Base-by-base conservation (phyloP, 2,329 filamentous ascomycete species). In the Paraphoma sp. region DNA sequence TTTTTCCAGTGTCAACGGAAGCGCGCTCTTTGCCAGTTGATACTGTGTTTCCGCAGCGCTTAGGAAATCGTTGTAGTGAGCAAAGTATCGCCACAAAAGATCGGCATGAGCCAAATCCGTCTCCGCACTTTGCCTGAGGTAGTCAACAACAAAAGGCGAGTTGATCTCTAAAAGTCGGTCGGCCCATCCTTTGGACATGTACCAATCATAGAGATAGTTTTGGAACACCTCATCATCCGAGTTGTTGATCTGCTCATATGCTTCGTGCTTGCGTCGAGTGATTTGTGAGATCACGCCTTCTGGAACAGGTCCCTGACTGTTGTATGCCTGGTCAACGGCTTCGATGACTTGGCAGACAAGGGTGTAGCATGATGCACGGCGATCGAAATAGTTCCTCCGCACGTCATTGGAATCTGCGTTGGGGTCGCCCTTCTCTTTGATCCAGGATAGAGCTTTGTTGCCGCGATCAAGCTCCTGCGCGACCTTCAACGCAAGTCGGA, bases 201-300 rank as follows among this genome's bases (percentile, higher is more conserved):
- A 99, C 94, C 95, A 99, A 70, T 97, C 93, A 74, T 97, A 99
- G n/a, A 99, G 83, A 68, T 92, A 92, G 59, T 92, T 96, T 74
- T 98, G 90, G 80, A 99, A 99, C 4, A 97, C 91, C 70, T 97
- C 92, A 65, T 99, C 95, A 12, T 89, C 86, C 0, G 94, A 96
- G 56, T 85, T 86, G 71, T 96, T 92, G 67, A 99, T 93, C 2
- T 97, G 91, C 44, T 89, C 86, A 77, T 98, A 97, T 0, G 95
- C 94, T 79, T 99, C 94, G 48, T 87, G 86, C 62, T 91, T 86
- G 75, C 95, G 92, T 45, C 89, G 93, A 1, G 89, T 87, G 17
- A 91, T 86, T 11, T 92, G 77, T 0, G 92, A 93, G 48, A 86
- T 85, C 63, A 90, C 87, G 16, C 93, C 93, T 68, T 97, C 93